Conservation (phyloP, 2,329 filamentous ascomycete species). For the Cordyceps tenuipes region DNA sequence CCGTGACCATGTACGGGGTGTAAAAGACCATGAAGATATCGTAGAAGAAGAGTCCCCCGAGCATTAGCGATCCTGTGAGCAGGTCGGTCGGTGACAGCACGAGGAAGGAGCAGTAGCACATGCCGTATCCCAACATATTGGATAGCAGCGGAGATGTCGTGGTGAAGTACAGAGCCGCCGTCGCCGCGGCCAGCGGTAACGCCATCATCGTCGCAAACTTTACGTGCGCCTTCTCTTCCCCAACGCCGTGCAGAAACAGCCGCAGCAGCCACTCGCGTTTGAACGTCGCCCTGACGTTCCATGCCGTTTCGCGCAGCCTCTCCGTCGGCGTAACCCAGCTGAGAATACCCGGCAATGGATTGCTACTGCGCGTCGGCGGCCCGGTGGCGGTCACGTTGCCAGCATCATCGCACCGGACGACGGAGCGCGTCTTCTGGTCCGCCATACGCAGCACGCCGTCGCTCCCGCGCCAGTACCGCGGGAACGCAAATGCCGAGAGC, state of each 20-base stretch:
- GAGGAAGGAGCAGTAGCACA: slow-evolving; percentile 75
- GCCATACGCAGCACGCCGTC: slow-evolving; percentile 37
- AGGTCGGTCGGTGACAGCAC: slow-evolving; percentile 87
- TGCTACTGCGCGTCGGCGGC: slow-evolving; percentile 13
- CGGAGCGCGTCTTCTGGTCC: slow-evolving; percentile 32
- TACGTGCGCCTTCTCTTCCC: slow-evolving; percentile 39
- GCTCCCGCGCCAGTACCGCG: slow-evolving; percentile 52
- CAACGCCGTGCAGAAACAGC: slow-evolving; percentile 42
- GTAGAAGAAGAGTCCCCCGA: slow-evolving; percentile 80
- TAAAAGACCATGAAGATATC: slow-evolving; percentile 92
- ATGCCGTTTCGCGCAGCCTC: slow-evolving; percentile 24
- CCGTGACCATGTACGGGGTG: slow-evolving; percentile 76
- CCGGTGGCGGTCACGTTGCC: slow-evolving; percentile 22
- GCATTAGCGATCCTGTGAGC: slow-evolving; percentile 66
- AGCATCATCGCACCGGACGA: slow-evolving; percentile 28
- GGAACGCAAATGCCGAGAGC: slow-evolving; percentile 61
- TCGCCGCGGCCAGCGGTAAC: slow-evolving; percentile 43
- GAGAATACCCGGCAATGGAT: slow-evolving; percentile 25
- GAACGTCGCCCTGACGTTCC: slow-evolving; percentile 44
- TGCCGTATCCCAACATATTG: slow-evolving; percentile 78
- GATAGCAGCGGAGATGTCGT: slow-evolving; percentile 53
- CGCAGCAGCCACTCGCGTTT: slow-evolving; percentile 43
- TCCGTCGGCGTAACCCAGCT: slow-evolving; percentile 25
- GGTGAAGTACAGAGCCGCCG: slow-evolving; percentile 59
- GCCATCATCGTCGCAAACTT: slow-evolving; percentile 51